Evolutionary conservation across 805 yeast species (phyloP).

Genomic region (Candida bentonensis): DNA sequence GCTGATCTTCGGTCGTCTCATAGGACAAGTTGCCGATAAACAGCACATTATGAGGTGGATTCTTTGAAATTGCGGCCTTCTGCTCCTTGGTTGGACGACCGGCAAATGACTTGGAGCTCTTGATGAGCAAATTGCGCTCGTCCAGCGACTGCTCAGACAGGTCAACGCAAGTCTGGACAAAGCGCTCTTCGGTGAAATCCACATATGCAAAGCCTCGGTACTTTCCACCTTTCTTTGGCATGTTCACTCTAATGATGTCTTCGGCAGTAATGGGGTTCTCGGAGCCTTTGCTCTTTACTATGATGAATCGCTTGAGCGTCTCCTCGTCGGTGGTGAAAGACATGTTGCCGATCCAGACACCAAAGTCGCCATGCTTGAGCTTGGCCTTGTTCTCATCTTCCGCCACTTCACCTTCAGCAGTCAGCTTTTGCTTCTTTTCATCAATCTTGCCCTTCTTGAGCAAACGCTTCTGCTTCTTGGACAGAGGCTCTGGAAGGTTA

Average conservation of each 20-base stretch:
- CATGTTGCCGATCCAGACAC: conserved; percentile 92
- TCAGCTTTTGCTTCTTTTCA: conserved; percentile 20
- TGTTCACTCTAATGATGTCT: conserved; percentile 60
- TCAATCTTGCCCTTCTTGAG: conserved; percentile 46
- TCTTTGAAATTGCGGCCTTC: conserved; percentile 35
- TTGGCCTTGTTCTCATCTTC: conserved; percentile 10
- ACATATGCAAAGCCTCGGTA: conserved; percentile 69
- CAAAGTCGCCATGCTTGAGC: conserved; percentile 34
- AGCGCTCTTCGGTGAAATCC: conserved; percentile 52
- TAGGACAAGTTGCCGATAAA: conserved; percentile 90
- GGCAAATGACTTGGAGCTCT: conserved; percentile 64
- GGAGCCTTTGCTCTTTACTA: conserved; percentile 27
- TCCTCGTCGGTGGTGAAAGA: conserved; percentile 72
- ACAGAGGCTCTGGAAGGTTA: conserved; percentile 59
- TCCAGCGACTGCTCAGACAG: conserved; percentile 62
- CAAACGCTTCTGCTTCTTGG: conserved; percentile 81
- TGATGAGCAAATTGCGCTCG: conserved; percentile 78
- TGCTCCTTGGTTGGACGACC: conserved; percentile 63
- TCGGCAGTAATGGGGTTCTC: conserved; percentile 32
- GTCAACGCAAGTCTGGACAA: conserved; percentile 46
- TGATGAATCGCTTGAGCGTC: conserved; percentile 52
- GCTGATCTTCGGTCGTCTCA: conserved; percentile 70
- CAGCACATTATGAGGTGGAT: conserved; percentile 78
- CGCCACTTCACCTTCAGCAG: conserved; percentile 17
- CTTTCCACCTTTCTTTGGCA: conserved; percentile 58